These are phyloP conservation scores for Colletotrichum truncatum DNA, from an alignment of 2,329 filamentous ascomycete species.

Conservation along the genomic window DNA sequence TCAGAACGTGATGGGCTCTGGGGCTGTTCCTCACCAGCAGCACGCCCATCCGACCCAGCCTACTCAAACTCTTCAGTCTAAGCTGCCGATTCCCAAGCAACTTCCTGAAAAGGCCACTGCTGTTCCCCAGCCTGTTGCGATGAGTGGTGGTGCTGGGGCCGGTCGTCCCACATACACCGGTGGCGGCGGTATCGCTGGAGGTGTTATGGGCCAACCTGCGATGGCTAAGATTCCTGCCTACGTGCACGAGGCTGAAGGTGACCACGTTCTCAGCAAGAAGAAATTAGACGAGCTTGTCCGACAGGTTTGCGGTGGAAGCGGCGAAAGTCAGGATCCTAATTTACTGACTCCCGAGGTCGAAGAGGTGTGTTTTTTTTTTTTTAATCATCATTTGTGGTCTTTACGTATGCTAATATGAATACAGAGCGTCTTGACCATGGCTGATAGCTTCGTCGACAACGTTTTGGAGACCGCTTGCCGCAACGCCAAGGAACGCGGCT, in stretches of 20 bases:
- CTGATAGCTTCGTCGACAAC: slow-evolving; percentile 94
- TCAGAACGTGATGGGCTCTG: slow-evolving; percentile 43
- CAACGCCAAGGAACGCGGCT: slow-evolving; percentile 91
- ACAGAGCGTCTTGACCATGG: slow-evolving; percentile 86
- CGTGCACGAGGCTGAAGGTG: slow-evolving; percentile 89
- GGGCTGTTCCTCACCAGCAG: slow-evolving; percentile 44
- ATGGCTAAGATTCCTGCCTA: slow-evolving; percentile 84
- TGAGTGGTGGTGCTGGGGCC: slow-evolving; percentile 69
- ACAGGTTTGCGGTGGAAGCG: slow-evolving; percentile 86
- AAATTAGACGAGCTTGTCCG: slow-evolving; percentile 95
- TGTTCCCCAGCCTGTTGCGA: slow-evolving; percentile 77
- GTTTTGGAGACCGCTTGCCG: slow-evolving; percentile 88
- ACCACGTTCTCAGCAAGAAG: slow-evolving; percentile 95
- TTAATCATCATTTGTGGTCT: neutral
- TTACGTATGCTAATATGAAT: slow-evolving; percentile 17
- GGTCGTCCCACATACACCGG: slow-evolving; percentile 85
- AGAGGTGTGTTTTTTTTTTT: slow-evolving; percentile 70
- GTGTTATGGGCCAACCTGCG: slow-evolving; percentile 88
- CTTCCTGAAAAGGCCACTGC: slow-evolving; percentile 74
- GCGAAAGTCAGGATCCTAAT: slow-evolving; percentile 78
- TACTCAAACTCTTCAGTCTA: slow-evolving; percentile 57
- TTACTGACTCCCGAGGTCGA: slow-evolving; percentile 91
- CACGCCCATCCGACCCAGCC: slow-evolving; percentile 59
- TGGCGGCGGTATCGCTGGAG: slow-evolving; percentile 79
- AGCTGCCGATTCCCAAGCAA: slow-evolving; percentile 85